Base-by-base conservation (phyloP, 2,329 filamentous ascomycete genomes). In the Trichophyton schoenleinii region DNA sequence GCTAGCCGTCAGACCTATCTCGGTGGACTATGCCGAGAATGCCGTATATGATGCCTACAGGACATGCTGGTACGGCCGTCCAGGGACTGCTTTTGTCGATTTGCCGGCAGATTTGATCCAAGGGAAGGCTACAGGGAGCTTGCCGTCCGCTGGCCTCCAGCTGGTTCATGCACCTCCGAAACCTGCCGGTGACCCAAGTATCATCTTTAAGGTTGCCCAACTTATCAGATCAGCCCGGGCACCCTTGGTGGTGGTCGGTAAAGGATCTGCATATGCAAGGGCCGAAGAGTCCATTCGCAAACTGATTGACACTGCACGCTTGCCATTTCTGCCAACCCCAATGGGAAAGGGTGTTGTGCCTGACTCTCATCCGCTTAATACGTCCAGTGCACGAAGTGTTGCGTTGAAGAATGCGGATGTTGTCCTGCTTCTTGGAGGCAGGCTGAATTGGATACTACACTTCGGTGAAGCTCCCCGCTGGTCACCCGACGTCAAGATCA, bases 261-360 rank as follows among this genome's bases (percentile, higher is more conserved):
- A 83, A 65, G 81, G 80, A 3, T 79, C 80, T 3, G 79, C 80
- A 18, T 83, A 82, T 69, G 77, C 79, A 31, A 74, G 75, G 57
- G 78, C 80, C 2, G 80, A 83, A 64, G 41, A 62, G 0, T 66
- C 68, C 1, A 78, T 83, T 60, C 71, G 75, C 28, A 64, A 70
- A 11, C 69, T 83, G 31, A 72, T 83, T 25, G 69, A 80, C 53
- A 67, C 70, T 64, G 79, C 78, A 8, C 71, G 75, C 28, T 72
- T 84, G 9, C 81, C 80, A 0, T 83, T 84, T 67, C 71, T 84
- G 5, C 80, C 81, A 0, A 82, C 80, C 0, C 81, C 81, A 0
- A 83, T 83, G 80, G 81, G 81, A 3, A 83, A 83, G 67, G 81
- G 81, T 22, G 75, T 84, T 4, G 66, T 83, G 1, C 73, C 81